These are phyloP conservation scores for Capsella bursapastoris DNA, from an alignment of 345 rosid genomes.

Conservation along the genomic window DNA sequence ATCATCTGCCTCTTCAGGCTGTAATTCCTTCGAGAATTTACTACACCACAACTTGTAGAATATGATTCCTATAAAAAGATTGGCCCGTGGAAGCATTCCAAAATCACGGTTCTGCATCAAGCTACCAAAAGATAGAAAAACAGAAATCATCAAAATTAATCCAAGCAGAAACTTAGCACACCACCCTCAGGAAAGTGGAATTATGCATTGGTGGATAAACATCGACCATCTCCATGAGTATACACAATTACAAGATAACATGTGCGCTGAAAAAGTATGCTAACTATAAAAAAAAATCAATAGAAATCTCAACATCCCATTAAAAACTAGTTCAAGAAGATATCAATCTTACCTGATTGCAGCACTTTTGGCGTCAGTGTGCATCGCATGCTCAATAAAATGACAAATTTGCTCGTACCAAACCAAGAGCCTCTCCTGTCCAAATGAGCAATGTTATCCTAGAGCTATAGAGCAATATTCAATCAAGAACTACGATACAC, in stretches of 20 bases:
- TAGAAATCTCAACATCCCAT: not conserved
- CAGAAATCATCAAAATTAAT: not conserved
- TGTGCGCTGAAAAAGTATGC: not conserved
- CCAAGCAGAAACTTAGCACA: not conserved
- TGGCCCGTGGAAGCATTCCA: conserved; percentile 55
- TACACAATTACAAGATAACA: not conserved
- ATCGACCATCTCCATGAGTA: not conserved
- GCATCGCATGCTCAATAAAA: conserved; percentile 53
- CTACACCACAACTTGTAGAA: conserved; percentile 66
- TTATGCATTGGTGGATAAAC: not conserved
- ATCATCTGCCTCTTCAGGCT: conserved; percentile 47
- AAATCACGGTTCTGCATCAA: conserved; percentile 57
- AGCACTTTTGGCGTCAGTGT: conserved; percentile 59
- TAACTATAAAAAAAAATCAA: conserved; percentile 5
- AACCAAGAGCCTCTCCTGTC: conserved; percentile 63
- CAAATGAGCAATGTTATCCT: conserved; percentile 32
- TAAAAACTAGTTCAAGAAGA: conserved; percentile 12
- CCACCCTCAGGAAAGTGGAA: not conserved
- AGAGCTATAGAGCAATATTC: not conserved
- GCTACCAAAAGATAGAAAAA: conserved; percentile 49
- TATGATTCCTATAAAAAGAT: conserved; percentile 64
- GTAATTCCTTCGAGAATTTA: conserved; percentile 51
- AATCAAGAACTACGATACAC: not conserved
- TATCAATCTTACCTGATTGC: conserved; percentile 52
- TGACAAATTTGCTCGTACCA: conserved; percentile 71